Evolutionary conservation across 1,284 basidiomycete species (phyloP).

Genomic region (Ceratobasidium sp.): DNA sequence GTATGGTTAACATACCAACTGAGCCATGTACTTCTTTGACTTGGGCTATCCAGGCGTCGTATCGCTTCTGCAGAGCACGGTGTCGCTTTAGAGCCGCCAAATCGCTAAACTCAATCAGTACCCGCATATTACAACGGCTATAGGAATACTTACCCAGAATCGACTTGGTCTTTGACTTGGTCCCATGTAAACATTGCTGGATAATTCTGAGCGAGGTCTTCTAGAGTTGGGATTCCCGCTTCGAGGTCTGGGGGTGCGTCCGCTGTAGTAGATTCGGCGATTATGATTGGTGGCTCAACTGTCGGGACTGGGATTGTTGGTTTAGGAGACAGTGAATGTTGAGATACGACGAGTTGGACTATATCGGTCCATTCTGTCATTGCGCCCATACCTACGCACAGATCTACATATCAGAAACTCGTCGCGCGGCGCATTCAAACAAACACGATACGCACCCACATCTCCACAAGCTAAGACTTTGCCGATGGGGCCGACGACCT

Average conservation of each 20-base stretch:
- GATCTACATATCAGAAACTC: not conserved
- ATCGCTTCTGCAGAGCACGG: constrained; percentile 73
- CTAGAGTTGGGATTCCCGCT: constrained; percentile 72
- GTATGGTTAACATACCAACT: constrained; percentile 64
- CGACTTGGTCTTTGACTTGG: constrained; percentile 80
- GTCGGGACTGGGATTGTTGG: not conserved
- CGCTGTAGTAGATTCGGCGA: not conserved
- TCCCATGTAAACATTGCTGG: constrained; percentile 80
- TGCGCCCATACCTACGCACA: constrained; percentile 78
- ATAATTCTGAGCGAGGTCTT: constrained; percentile 75
- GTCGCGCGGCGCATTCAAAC: not conserved
- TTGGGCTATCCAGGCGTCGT: constrained; percentile 69
- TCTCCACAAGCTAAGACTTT: constrained; percentile 95
- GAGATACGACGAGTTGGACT: constrained; percentile 74
- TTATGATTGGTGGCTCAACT: not conserved
- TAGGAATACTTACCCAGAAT: constrained; percentile 70
- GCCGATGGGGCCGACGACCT: constrained; percentile 86
- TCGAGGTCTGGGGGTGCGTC: constrained; percentile 4
- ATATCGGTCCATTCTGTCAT: constrained; percentile 95
- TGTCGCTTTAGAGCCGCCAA: constrained; percentile 83
- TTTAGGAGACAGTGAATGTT: constrained; percentile 38
- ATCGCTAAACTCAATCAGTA: constrained; percentile 65
- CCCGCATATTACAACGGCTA: not conserved
- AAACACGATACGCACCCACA: constrained; percentile 68
- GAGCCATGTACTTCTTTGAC: constrained; percentile 73